Base-by-base conservation (phyloP, 495 filamentous ascomycete species). In the Saxispiralis lemnorum region DNA sequence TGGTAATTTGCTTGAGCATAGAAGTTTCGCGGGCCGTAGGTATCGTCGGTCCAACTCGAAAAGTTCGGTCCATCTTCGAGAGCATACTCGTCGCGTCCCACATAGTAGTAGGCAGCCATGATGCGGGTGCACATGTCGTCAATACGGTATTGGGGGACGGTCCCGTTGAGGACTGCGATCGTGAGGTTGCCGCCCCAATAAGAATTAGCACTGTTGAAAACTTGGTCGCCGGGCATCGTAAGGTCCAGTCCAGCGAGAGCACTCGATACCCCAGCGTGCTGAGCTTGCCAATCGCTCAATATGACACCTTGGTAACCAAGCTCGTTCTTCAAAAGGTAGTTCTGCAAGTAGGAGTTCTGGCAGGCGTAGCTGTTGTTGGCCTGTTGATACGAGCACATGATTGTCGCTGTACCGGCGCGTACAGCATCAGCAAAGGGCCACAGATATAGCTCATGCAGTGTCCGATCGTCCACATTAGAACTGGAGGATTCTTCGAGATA, bases 301-400 rank as follows among this genome's bases (percentile, higher is more conserved):
- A 64, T 56, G 55, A 93, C 93, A 9, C 88, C 88, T 63, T 95
- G 89, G 69, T 93, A 97, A 21, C 80, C 87, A 6, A 95, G 69
- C 57, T 97, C 89, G 42, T 75, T 67, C 66, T 97, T 97, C 41
- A 97, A 73, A 16, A 93, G 55, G 57, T 79, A 73, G 65, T 93
- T 93, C 40, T 85, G 53, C 2, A 68, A 66, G 56, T 86, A 75
- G 32, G 79, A 84, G 65, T 79, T 80, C 39, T 72, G 67, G 59
- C 73, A 83, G 38, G 59, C 67, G 44, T 79, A 76, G 63, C 69
- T 76, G 66, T 81, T 79, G 64, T 82, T 82, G 57, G 77, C 64
- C 58, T 89, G 83, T 43, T 89, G 78, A 69, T 96, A 96, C 11
- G 80, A 83, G 65, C 88, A 95, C 89, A 97, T 95, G 49, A 65